Evolutionary conservation across 2,329 filamentous ascomycete species (phyloP).

Genomic region (Dryadomyces quercus-mongolicae): DNA sequence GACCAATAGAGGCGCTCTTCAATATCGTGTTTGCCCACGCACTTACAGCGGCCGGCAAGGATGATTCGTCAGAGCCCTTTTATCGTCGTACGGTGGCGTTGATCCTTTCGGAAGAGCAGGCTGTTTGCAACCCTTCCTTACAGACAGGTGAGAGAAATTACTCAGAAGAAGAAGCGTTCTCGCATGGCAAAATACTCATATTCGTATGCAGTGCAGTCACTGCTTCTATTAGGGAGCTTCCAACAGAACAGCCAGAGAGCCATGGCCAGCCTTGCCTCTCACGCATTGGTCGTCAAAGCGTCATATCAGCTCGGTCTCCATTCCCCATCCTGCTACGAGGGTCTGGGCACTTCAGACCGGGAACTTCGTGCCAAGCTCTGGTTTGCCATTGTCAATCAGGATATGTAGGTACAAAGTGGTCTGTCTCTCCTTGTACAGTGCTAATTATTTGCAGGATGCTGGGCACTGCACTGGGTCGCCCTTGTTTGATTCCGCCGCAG

Average conservation of each 20-base stretch:
- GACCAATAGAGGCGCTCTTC: slow-evolving; percentile 12
- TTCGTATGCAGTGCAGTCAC: slow-evolving; percentile 16
- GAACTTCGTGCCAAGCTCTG: slow-evolving; percentile 18
- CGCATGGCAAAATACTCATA: no score
- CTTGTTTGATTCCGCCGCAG: slow-evolving; percentile 10
- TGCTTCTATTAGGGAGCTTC: slow-evolving; percentile 20
- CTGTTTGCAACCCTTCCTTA: slow-evolving; percentile 11
- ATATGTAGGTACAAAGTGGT: slow-evolving; percentile 9
- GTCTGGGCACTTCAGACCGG: slow-evolving; percentile 13
- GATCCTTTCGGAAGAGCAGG: slow-evolving; percentile 16
- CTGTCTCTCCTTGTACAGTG: background rate
- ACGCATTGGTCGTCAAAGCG: slow-evolving; percentile 19
- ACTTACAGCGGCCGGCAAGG: slow-evolving; percentile 11
- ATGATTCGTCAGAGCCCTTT: slow-evolving; percentile 14
- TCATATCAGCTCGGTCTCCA: slow-evolving; percentile 23
- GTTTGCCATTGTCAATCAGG: slow-evolving; percentile 20
- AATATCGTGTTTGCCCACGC: slow-evolving; percentile 19
- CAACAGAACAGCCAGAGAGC: slow-evolving; percentile 23
- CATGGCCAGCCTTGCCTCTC: slow-evolving; percentile 20
- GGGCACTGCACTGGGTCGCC: slow-evolving; percentile 12
- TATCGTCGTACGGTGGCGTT: slow-evolving; percentile 16
- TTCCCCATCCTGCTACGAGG: slow-evolving; percentile 17
- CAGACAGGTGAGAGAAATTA: background rate
- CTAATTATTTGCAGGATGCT: slow-evolving; percentile 8
- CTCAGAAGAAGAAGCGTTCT: no score